Conservation (phyloP, 2,329 filamentous ascomycete genomes). For the Pseudocercospora ulei region DNA sequence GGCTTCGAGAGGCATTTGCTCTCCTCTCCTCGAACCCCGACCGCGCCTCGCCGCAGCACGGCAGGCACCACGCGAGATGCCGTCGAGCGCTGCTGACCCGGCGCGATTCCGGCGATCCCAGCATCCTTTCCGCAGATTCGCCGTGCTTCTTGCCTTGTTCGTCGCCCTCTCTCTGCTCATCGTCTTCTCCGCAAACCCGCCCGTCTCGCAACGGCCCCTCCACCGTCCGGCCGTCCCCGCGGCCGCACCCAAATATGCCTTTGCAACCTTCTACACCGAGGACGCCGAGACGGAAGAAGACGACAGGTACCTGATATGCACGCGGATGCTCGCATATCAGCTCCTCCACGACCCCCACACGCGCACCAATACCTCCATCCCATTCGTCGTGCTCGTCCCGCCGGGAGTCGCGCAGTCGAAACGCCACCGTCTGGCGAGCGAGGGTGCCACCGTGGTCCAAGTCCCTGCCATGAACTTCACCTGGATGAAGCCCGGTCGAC, state of each 20-base stretch:
- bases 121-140: too few species aligned
- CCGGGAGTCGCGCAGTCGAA: conserved; percentile 25
- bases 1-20: too few species aligned
- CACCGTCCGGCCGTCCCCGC: too few species aligned
- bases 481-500: conserved; percentile 14
- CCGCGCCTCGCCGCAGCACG: too few species aligned
- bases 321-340: conserved; percentile 30
- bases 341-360: conserved; percentile 31
- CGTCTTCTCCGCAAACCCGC: too few species aligned
- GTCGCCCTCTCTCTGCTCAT: too few species aligned
- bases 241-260: conserved; percentile 26
- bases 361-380: conserved; percentile 21
- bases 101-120: too few species aligned
- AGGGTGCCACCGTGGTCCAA: conserved; percentile 28
- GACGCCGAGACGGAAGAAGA: conserved; percentile 18
- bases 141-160: too few species aligned
- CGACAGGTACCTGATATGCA: conserved; percentile 30
- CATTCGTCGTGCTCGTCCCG: conserved; percentile 31
- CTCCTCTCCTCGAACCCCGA: too few species aligned
- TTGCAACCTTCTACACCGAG: conserved; percentile 29
- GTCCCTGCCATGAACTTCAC: conserved; percentile 16
- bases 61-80: too few species aligned
- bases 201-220: too few species aligned
- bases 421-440: conserved; percentile 25
- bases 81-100: too few species aligned